These are phyloP conservation scores for Senecio squalidus DNA, from an alignment of 140 eudicot genomes.

Conservation along the genomic window DNA sequence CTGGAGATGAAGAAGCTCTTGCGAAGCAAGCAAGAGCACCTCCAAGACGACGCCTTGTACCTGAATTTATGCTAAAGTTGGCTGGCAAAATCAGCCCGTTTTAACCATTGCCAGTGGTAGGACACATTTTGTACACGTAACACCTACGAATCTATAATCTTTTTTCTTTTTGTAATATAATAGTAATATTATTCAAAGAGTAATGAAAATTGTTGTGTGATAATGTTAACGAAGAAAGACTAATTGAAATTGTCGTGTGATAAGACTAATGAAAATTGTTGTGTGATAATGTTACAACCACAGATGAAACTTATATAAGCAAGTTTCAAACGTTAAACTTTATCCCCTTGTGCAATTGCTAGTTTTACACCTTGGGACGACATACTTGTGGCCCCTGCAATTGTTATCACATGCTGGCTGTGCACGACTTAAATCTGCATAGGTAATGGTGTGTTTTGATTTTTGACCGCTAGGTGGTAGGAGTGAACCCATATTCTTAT, in stretches of 20 bases:
- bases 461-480: neutral
- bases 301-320: neutral
- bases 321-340: neutral
- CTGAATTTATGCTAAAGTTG: slow-evolving; percentile 77
- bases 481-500: neutral
- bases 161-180: neutral
- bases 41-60: slow-evolving; percentile 74
- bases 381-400: neutral
- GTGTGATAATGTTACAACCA: neutral
- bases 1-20: slow-evolving; percentile 66
- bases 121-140: slow-evolving; percentile 5
- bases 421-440: neutral
- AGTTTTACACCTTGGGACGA: neutral
- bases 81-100: slow-evolving; percentile 82
- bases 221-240: neutral
- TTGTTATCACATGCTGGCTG: neutral
- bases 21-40: slow-evolving; percentile 65
- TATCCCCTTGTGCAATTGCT: neutral
- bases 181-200: neutral
- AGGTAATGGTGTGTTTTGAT: neutral
- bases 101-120: slow-evolving; percentile 8
- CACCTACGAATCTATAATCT: neutral
- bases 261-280: neutral
- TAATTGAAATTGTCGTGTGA: neutral
- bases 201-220: neutral